Conservation (phyloP, 371 early-diverging fungal genomes). For the Blakeslea trispora region DNA sequence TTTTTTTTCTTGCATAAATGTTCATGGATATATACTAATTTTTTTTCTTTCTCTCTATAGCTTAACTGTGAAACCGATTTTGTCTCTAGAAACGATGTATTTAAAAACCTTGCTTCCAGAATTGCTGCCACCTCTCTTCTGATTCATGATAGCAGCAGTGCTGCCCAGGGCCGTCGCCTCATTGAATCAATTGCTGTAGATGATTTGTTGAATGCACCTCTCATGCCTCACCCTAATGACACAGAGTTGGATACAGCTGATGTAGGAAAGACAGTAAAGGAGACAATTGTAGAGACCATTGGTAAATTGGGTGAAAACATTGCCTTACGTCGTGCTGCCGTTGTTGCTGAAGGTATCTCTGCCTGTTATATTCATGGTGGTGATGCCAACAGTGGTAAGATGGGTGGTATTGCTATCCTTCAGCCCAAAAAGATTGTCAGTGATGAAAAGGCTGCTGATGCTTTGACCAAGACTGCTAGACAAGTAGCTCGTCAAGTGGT, state of each 20-base stretch:
- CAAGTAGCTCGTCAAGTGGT: conserved; percentile 81
- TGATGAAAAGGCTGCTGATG: conserved; percentile 35
- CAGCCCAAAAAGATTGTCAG: conserved; percentile 38
- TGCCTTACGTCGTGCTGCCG: conserved; percentile 70
- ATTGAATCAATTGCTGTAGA: conserved; percentile 49
- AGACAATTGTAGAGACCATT: conserved; percentile 70
- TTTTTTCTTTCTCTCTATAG: no score
- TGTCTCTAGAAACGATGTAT: conserved; percentile 84
- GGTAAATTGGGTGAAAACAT: conserved; percentile 91
- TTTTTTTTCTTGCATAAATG: not conserved
- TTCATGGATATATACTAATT: no score
- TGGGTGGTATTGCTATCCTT: conserved; percentile 74
- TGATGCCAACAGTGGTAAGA: conserved; percentile 59
- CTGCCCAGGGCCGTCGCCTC: conserved; percentile 22
- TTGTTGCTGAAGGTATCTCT: conserved; percentile 41
- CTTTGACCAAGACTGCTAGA: conserved; percentile 55
- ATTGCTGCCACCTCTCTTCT: conserved; percentile 70
- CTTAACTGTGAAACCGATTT: conserved; percentile 95
- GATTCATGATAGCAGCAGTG: conserved; percentile 44
- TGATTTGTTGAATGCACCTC: conserved; percentile 49
- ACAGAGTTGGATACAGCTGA: conserved; percentile 20
- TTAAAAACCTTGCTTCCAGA: conserved; percentile 72
- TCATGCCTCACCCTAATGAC: conserved; percentile 58
- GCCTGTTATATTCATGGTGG: conserved; percentile 78
- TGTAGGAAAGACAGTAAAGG: conserved; percentile 57